Evolutionary conservation across 176 grass and related monocot species (phyloP).

Genomic region (Musa acuminata): DNA sequence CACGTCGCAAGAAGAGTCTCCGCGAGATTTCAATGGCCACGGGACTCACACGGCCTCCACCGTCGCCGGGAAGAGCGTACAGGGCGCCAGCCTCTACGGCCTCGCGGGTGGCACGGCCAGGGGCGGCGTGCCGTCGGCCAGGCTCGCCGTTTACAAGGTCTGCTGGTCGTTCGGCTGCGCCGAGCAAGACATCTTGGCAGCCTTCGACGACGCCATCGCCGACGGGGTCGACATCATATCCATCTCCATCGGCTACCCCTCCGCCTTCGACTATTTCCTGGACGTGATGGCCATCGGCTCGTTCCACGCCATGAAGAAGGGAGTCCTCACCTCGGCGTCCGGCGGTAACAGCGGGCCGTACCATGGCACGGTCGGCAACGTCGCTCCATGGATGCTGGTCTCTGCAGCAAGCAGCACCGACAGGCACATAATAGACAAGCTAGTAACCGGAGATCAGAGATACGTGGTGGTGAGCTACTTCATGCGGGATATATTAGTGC

Average conservation of each 20-base stretch:
- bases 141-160: slow-evolving; percentile 35
- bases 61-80: slow-evolving; percentile 15
- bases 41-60: slow-evolving; percentile 32
- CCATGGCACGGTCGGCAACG: slow-evolving; percentile 7
- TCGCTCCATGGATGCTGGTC: slow-evolving; percentile 33
- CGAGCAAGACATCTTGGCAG: slow-evolving; percentile 26
- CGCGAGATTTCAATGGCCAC: slow-evolving; percentile 20
- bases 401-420: slow-evolving; percentile 31
- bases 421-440: slow-evolving; percentile 13
- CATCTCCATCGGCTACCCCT: neutral
- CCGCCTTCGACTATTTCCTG: slow-evolving; percentile 1
- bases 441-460: slow-evolving; percentile 24
- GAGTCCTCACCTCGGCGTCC: slow-evolving; percentile 18
- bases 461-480: slow-evolving; percentile 12
- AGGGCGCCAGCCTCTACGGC: slow-evolving; percentile 16
- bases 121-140: slow-evolving; percentile 28
- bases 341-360: slow-evolving; percentile 12
- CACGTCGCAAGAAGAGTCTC: neutral
- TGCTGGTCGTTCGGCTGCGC: slow-evolving; percentile 10
- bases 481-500: neutral
- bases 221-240: slow-evolving; percentile 44
- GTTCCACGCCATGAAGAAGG: slow-evolving; percentile 30
- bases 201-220: slow-evolving; percentile 32
- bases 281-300: slow-evolving; percentile 26
- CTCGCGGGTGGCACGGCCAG: slow-evolving; percentile 10